Conservation (phyloP, 139 green algal genomes). For the Asterochloris sp. region DNA sequence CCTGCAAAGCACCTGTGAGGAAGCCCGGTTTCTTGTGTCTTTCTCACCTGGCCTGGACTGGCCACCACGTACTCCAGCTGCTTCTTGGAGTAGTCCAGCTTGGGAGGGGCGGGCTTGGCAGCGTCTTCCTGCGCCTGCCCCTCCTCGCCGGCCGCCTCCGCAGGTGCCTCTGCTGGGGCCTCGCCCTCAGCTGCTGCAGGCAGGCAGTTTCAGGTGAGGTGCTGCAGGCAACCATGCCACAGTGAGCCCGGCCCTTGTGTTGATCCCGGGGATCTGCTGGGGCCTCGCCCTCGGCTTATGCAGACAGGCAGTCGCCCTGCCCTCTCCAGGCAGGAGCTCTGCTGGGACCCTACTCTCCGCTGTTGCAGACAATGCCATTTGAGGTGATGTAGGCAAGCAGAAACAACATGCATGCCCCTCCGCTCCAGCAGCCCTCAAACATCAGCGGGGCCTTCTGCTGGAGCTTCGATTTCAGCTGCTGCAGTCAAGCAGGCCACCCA, state of each 20-base stretch:
- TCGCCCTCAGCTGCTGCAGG: not conserved
- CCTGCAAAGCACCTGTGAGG: not conserved
- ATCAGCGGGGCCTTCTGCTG: too few relatives aligned
- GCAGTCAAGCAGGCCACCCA: not conserved
- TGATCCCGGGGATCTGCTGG: not conserved
- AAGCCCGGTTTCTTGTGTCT: not conserved
- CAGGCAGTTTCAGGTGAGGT: too few relatives aligned
- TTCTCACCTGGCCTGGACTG: constrained; percentile 4
- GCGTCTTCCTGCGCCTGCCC: not conserved
- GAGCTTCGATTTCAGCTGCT: not conserved
- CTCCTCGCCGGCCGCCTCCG: not conserved
- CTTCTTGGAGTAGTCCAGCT: constrained; percentile 15
- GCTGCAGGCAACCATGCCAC: too few relatives aligned
- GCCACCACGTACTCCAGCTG: constrained; percentile 12
- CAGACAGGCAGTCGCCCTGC: not conserved
- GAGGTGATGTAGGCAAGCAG: too few relatives aligned
- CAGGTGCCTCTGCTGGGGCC: not conserved
- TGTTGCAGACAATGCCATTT: too few relatives aligned
- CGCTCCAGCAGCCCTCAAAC: too few relatives aligned
- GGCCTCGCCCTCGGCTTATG: not conserved
- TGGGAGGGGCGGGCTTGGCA: constrained; percentile 9
- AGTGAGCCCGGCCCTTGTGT: not conserved
- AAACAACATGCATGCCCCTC: too few relatives aligned
- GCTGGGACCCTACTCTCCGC: not conserved
- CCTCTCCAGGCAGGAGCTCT: not conserved